Evolutionary conservation across 2,329 filamentous ascomycete genomes (phyloP), one percentile per base, ranked within the genome.

Genomic region (Juglanconis sp.): DNA sequence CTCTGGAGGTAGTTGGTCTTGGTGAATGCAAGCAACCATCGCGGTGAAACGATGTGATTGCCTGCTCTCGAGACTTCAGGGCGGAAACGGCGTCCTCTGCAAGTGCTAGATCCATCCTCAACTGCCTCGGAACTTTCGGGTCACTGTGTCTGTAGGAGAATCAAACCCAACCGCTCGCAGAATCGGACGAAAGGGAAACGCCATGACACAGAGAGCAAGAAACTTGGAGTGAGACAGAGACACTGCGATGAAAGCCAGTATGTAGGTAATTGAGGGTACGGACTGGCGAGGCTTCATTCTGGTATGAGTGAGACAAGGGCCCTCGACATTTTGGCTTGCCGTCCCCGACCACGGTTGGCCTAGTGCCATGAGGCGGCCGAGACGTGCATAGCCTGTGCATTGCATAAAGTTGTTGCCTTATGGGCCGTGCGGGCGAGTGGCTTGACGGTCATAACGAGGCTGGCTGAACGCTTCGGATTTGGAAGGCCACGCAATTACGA

Each of bases 391-490:
- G 17, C 17, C 17, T 17, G 38, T 61, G 59, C 59, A 52, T 61
- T 52, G 48, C 49, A 48, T 61, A 40, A 35, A 35, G 49, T n/a
- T 24, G 54, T 57, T 53, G 53, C 58, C 40, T 53, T 57, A 57
- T 53, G 38, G 24, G 47, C 36, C 42, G 47, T 42, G 36, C 48
- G 30, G 34, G 17, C 35, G 31, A 50, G 8, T 50, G 48, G 48
- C 31, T n/a, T 4, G 36, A 8, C 15, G 32, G 6, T 7, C n/a
- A 10, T 10, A 15, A 24, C 44, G n/a, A 47, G 44, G 51, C 46
- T 57, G 56, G 49, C 38, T 17, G 17, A 17, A 17, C 17, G 17
- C 17, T 17, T 17, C 17, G 17, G 17, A 17, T 17, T 17, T 17
- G 17, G 17, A 17, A 17, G 17, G 17, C 17, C 17, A 17, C 17